Percentiles rank a stretch among this genome's conserved stretches.
These are phyloP conservation scores for Didymella lethalis DNA, from an alignment of 2,329 filamentous ascomycete genomes.

Conservation along the genomic window DNA sequence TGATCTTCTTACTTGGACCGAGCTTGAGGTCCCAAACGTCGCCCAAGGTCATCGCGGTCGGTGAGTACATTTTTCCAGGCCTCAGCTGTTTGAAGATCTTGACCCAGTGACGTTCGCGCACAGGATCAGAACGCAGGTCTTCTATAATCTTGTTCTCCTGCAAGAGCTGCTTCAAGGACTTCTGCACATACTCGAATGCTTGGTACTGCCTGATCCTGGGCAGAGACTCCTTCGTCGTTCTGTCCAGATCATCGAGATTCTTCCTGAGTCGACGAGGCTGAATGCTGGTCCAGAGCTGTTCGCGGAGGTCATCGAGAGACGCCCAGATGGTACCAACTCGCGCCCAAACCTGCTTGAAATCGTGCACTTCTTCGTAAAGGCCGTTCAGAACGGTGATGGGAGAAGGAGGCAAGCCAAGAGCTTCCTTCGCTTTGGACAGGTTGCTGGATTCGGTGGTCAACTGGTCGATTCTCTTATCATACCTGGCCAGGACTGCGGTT, in stretches of 20 bases:
- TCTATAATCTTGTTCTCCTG: conserved; percentile 89
- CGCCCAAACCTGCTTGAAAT: conserved; percentile 99
- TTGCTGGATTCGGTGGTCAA: conserved; percentile 89
- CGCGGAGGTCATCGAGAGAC: conserved; percentile 90
- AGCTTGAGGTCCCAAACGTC: conserved; percentile 98
- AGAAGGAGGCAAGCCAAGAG: conserved; percentile 84
- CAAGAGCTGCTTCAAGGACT: conserved; percentile 82
- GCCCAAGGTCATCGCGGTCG: conserved; percentile 93
- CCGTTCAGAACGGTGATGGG: conserved; percentile 82
- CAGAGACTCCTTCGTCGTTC: conserved; percentile 96
- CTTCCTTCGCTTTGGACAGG: conserved; percentile 96
- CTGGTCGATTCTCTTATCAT: conserved; percentile 83
- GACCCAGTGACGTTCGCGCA: conserved; percentile 94
- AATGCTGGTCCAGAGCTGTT: conserved; percentile 92
- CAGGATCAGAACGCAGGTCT: conserved; percentile 94
- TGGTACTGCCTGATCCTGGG: conserved; percentile 99
- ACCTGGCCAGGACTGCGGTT: conserved; percentile 79
- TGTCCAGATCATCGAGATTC: conserved; percentile 89
- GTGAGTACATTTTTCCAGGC: conserved; percentile 91
- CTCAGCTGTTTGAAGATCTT: conserved; percentile 97
- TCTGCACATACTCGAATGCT: conserved; percentile 98
- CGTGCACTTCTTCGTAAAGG: conserved; percentile 93
- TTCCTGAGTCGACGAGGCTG: conserved; percentile 92
- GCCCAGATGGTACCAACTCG: conserved; percentile 96
- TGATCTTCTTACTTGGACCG: conserved; percentile 82